Conservation (phyloP, 805 yeast species). For the Spathaspora gorwiae region DNA sequence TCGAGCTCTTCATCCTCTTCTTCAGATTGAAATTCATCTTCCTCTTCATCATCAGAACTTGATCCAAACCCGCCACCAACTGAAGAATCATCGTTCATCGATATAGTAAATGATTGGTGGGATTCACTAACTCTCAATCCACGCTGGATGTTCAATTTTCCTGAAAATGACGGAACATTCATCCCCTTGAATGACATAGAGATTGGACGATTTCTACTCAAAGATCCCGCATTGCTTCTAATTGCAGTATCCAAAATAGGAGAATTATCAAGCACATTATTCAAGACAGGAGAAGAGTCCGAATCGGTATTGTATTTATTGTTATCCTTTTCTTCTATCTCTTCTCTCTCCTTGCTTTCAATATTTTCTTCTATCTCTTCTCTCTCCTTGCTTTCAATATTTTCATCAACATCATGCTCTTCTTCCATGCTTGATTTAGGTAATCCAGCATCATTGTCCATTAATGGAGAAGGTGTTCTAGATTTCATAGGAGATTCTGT, state of each 20-base stretch:
- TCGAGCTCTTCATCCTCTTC: constrained; percentile 8
- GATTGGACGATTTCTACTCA: constrained; percentile 29
- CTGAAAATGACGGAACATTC: constrained; percentile 52
- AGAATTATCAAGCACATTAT: constrained; percentile 10
- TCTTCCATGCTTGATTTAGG: constrained; percentile 3
- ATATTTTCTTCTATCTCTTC: background rate
- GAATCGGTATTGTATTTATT: background rate
- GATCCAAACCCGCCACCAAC: constrained; percentile 31
- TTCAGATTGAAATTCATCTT: constrained; percentile 18
- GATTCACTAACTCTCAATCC: constrained; percentile 31
- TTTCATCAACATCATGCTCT: background rate
- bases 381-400: background rate
- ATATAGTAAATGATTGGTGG: constrained; percentile 38
- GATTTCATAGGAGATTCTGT: constrained; percentile 4
- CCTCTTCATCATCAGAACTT: constrained; percentile 28
- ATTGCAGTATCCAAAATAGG: constrained; percentile 18
- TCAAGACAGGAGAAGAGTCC: background rate
- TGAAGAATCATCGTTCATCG: constrained; percentile 30
- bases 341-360: background rate
- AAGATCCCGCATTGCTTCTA: constrained; percentile 4
- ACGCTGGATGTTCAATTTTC: constrained; percentile 20
- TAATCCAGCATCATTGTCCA: background rate
- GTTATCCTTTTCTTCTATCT: background rate
- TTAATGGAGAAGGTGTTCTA: constrained; percentile 7
- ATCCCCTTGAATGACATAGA: constrained; percentile 61